Percentiles rank a stretch among this genome's conserved stretches.
These are phyloP conservation scores for Naganishia onofrii DNA, from an alignment of 768 basidiomycete species.

Conservation along the genomic window DNA sequence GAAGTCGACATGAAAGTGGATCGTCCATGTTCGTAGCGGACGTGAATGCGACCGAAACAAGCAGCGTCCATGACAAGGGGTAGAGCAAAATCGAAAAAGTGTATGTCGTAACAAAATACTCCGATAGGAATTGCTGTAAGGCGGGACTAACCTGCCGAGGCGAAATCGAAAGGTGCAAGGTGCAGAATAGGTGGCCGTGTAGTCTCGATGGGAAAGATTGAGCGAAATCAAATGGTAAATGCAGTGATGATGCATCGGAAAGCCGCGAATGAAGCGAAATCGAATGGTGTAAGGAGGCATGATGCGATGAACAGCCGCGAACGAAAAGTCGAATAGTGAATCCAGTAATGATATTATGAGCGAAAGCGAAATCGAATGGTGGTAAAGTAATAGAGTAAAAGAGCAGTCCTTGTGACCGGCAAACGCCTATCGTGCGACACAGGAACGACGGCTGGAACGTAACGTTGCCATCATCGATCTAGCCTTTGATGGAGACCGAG, in stretches of 20 bases:
- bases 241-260: neutral
- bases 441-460: neutral
- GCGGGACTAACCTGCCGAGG: neutral
- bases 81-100: constrained; percentile 3
- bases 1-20: neutral
- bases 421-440: neutral
- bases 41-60: neutral
- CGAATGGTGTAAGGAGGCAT: neutral
- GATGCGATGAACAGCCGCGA: neutral
- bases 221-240: constrained; percentile 1
- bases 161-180: neutral
- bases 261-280: constrained; percentile 19
- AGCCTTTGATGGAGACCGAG: neutral
- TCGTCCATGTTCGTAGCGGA: neutral
- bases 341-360: neutral
- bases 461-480: neutral
- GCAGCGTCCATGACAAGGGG: neutral
- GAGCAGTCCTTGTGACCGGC: neutral
- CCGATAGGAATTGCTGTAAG: neutral
- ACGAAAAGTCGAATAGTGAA: constrained; percentile 18
- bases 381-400: neutral
- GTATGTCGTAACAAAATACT: neutral
- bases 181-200: neutral
- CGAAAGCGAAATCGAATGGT: constrained; percentile 7
- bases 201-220: neutral